These are phyloP conservation scores for Leishmania tarentolae DNA, from an alignment of 208 protist species.

Conservation along the genomic window DNA sequence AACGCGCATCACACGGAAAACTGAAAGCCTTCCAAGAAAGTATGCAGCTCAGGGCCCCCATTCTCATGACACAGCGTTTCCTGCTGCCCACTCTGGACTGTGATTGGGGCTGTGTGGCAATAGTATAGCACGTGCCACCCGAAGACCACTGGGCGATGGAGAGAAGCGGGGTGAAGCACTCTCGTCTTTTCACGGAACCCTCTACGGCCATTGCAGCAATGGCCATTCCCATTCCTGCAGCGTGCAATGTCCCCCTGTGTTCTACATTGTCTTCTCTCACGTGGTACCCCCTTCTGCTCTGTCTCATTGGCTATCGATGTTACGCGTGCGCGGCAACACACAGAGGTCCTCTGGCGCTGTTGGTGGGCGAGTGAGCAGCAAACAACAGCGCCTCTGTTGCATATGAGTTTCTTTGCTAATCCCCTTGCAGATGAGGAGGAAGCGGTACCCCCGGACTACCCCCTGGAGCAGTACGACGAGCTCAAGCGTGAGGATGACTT, in stretches of 20 bases:
- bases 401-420: constrained; percentile 71
- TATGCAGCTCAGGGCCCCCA: neutral
- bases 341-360: neutral
- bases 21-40: neutral
- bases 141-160: neutral
- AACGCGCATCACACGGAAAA: neutral
- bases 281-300: neutral
- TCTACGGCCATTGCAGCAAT: neutral
- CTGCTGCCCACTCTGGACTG: neutral
- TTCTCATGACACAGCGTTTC: too few species aligned
- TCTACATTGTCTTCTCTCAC: neutral
- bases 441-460: constrained; percentile 42
- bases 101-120: neutral
- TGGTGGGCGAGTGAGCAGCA: neutral
- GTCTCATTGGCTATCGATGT: neutral
- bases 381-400: too few species aligned
- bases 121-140: neutral
- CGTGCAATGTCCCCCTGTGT: neutral
- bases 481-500: constrained; percentile 71
- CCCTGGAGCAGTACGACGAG: constrained; percentile 69
- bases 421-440: constrained; percentile 75
- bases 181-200: neutral
- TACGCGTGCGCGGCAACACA: neutral
- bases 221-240: neutral
- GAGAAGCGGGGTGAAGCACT: neutral